Evolutionary conservation across 345 rosid species (phyloP).

Genomic region (Acer negundo): DNA sequence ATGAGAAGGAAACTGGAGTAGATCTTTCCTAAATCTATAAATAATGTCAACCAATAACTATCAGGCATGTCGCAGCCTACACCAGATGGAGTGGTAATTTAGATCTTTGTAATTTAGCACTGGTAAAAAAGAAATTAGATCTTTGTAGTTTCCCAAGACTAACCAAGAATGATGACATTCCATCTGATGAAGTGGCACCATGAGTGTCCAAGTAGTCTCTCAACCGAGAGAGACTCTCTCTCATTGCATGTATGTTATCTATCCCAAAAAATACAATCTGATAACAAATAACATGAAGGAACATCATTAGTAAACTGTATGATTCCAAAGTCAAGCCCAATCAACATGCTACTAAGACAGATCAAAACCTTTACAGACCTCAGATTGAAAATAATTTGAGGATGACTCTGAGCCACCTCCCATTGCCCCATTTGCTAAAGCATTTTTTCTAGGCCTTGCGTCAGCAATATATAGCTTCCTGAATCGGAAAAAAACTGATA

Average conservation of each 20-base stretch:
- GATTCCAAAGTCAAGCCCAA: slow-evolving; percentile 18
- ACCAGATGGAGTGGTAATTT: too few species aligned
- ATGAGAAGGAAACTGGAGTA: not conserved
- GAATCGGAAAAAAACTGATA: slow-evolving; percentile 23
- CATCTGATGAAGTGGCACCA: slow-evolving; percentile 94
- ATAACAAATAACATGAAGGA: slow-evolving; percentile 19
- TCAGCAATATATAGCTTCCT: slow-evolving; percentile 98
- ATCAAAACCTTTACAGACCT: slow-evolving; percentile 56
- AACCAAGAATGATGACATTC: slow-evolving; percentile 95
- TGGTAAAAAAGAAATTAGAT: not conserved
- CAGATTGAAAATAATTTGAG: slow-evolving; percentile 90
- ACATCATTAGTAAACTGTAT: slow-evolving; percentile 19
- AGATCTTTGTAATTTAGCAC: not conserved
- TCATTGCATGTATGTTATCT: slow-evolving; percentile 98
- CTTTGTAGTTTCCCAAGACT: slow-evolving; percentile 28
- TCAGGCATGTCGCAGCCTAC: not conserved
- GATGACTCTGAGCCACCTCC: slow-evolving; percentile 99
- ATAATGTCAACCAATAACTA: not conserved
- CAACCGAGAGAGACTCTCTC: slow-evolving; percentile 96
- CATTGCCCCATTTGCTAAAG: slow-evolving; percentile 98
- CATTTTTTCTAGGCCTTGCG: slow-evolving; percentile 98
- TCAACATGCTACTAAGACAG: slow-evolving; percentile 21
- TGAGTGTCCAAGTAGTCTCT: slow-evolving; percentile 96
- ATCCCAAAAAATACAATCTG: slow-evolving; percentile 98
- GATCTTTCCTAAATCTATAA: not conserved